Percentiles rank a stretch among this genome's conserved stretches.
These are phyloP conservation scores for Fusarium sp. DNA, from an alignment of 2,329 filamentous ascomycete species.

Conservation along the genomic window DNA sequence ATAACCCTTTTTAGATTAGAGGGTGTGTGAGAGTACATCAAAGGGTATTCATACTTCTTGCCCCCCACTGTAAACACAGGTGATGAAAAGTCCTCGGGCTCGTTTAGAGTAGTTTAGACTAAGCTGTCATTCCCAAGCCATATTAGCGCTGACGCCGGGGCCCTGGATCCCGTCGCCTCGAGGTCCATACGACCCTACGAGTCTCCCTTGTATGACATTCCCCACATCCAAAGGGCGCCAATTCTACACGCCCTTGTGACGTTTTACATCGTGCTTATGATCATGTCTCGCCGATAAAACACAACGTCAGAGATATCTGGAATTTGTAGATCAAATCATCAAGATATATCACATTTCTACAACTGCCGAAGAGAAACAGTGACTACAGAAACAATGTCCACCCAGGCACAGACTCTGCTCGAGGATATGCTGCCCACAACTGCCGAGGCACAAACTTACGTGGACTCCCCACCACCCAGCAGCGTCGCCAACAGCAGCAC, in stretches of 20 bases:
- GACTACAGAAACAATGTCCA: not conserved
- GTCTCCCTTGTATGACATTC: not conserved
- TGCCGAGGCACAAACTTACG: not conserved
- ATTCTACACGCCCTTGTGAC: not conserved
- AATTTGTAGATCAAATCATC: not conserved
- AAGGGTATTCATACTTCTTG: too few species aligned
- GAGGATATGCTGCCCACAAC: not conserved
- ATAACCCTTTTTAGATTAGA: too few species aligned
- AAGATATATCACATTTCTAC: not conserved
- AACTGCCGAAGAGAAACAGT: not conserved
- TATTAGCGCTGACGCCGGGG: not conserved
- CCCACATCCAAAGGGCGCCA: conserved; percentile 8
- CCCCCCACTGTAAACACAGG: not conserved
- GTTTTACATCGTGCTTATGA: not conserved
- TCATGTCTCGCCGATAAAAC: not conserved
- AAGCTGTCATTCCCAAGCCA: not conserved
- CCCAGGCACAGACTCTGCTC: not conserved
- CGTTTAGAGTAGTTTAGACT: not conserved
- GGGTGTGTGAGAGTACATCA: too few species aligned
- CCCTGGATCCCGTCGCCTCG: not conserved
- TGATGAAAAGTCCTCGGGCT: not conserved
- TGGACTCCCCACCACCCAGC: not conserved
- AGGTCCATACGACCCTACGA: not conserved
- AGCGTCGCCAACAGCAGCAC: not conserved
- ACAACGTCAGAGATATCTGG: not conserved